These are phyloP conservation scores for Paulownia fortunei DNA, from an alignment of 257 asterid species.

Conservation along the genomic window DNA sequence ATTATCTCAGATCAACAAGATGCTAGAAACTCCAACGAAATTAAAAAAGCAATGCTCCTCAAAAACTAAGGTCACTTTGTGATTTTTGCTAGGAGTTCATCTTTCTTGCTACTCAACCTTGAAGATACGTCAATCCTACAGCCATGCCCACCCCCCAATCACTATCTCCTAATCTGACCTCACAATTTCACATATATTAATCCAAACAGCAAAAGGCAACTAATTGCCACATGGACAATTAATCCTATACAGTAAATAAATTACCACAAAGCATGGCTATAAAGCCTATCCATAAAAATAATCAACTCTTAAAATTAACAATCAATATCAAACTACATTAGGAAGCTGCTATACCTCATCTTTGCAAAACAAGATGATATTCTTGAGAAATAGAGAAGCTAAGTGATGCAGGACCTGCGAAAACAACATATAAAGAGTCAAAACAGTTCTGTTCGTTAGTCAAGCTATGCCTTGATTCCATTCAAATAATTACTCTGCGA, in stretches of 20 bases:
- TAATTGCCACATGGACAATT: neutral
- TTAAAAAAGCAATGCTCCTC: neutral
- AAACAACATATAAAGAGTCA: constrained; percentile 17
- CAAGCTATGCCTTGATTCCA: neutral
- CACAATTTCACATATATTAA: constrained; percentile 22
- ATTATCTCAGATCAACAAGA: neutral
- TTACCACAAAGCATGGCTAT: constrained; percentile 13
- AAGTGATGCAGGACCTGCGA: constrained; percentile 80
- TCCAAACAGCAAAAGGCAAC: neutral
- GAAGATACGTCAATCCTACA: constrained; percentile 9
- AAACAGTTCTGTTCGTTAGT: constrained; percentile 4
- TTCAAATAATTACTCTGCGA: neutral
- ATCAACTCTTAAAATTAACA: neutral
- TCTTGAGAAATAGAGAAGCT: constrained; percentile 90
- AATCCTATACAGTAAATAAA: constrained; percentile 9
- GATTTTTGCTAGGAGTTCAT: constrained; percentile 3
- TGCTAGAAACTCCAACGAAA: constrained; percentile 1
- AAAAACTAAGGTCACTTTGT: neutral
- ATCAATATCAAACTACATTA: constrained; percentile 16
- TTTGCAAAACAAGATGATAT: constrained; percentile 90
- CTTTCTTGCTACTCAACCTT: constrained; percentile 10
- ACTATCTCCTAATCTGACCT: neutral
- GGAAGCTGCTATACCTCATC: constrained; percentile 81
- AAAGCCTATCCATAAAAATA: constrained; percentile 15
- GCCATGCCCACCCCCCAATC: neutral